Percentiles rank a stretch among this genome's conserved stretches.
phyloP scores from a whole-genome alignment of 129 eudicot genomes.

The Artemisia argyi region DNA sequence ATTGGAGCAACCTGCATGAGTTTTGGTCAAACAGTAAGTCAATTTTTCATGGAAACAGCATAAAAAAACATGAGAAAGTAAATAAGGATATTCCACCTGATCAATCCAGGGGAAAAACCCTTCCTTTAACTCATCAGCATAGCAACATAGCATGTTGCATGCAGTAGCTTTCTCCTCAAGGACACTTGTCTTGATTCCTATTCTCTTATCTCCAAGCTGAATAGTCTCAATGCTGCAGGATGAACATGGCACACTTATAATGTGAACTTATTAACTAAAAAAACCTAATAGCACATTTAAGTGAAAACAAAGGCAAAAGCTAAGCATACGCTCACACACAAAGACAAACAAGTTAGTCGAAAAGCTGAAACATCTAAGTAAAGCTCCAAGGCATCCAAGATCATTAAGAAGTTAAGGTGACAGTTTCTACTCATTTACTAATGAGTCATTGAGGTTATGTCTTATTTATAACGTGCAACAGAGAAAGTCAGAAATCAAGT shows the following conservation, averaged over 20 bases:
- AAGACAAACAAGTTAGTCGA: neutral
- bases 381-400: conserved; percentile 5
- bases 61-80: neutral
- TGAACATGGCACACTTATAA: neutral
- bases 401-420: neutral
- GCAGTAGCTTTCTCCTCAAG: conserved; percentile 99
- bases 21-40: conserved; percentile 7
- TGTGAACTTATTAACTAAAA: neutral
- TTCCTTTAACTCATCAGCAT: conserved; percentile 97
- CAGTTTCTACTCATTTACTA: too few species aligned
- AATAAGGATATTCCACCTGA: conserved; percentile 50
- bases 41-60: neutral
- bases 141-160: conserved; percentile 97
- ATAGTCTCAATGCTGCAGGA: conserved; percentile 93
- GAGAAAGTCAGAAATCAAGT: neutral
- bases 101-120: conserved; percentile 99
- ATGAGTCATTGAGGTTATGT: too few species aligned
- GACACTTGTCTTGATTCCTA: conserved; percentile 95
- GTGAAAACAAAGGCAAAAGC: neutral
- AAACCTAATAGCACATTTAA: neutral
- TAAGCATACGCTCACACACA: neutral
- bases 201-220: conserved; percentile 95
- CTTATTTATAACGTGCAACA: neutral
- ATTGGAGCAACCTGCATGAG: conserved; percentile 82
- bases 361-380: neutral